Base-by-base conservation (phyloP, 306 rosid genomes). In the Quercus ilex region DNA sequence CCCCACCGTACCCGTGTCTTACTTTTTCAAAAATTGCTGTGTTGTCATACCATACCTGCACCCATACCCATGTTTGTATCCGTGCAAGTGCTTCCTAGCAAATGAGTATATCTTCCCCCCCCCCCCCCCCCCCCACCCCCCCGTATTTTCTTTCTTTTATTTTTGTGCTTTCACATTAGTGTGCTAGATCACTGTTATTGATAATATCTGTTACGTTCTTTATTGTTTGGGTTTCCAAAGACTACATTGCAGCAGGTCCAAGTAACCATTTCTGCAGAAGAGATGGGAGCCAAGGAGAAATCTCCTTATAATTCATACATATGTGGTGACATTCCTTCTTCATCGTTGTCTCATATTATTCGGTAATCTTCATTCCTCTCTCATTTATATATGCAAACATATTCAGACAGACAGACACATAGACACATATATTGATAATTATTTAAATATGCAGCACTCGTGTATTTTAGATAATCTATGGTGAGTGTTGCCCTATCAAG, bases 261-360 rank as follows among this genome's bases (percentile, higher is more conserved):
- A 74, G 85, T 91, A 74, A 87, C 82, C 64, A 77, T 89, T 77
- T 83, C 83, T 80, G 93, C 96, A 17, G 89, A 93, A 86, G 90
- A 89, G 85, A 79, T 83, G 25, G 93, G 88, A 57, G 92, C 91
- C 46, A 89, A 77, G 88, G 88, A 87, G 70, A 90, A 70, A 85
- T 82, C 93, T 80, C 82, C 81, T 52, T 69, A 81, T 73, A 75
- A 74, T 68, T 55, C 87, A 43, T 81, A 74, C 72, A 62, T 74
- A 71, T 80, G 80, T 78, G 60, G 53, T 33, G 92, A 86, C 60
- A 59, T 56, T 59, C 82, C 92, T 21, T 81, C 92, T 28, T 79
- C 99, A 46, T 85, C 92, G 2, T 57, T 85, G 31, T 86, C 92
- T 73, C 84, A 77, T 76, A 71, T 89, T 71, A 77, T 75, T 69